Conservation (phyloP, 2,329 filamentous ascomycete genomes). For the Fusarium bactridioides region DNA sequence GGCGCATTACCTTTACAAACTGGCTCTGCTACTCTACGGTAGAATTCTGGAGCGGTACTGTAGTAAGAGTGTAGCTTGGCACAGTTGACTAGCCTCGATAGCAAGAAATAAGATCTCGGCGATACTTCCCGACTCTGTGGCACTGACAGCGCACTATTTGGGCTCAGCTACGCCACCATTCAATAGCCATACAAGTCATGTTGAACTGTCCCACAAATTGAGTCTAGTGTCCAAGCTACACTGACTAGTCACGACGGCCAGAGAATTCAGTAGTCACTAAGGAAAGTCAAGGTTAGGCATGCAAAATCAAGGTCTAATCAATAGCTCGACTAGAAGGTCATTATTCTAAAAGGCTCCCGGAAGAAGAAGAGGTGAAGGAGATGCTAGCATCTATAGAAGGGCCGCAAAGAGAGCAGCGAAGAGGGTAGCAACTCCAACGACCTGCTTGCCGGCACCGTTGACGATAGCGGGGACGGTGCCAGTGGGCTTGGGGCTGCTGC, state of each 20-base stretch:
- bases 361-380: background rate
- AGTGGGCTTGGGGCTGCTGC: background rate
- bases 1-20: background rate
- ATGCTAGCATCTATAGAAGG: conserved; percentile 17
- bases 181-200: background rate
- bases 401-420: conserved; percentile 30
- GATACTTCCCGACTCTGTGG: too few species aligned
- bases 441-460: conserved; percentile 29
- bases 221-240: background rate
- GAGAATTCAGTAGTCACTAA: background rate
- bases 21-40: background rate
- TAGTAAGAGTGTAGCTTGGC: background rate
- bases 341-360: background rate
- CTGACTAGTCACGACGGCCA: fast-evolving
- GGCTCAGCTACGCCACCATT: background rate
- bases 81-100: background rate
- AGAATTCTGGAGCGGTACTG: background rate
- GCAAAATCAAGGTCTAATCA: background rate
- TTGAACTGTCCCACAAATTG: background rate
- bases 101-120: background rate
- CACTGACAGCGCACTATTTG: fast-evolving
- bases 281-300: background rate
- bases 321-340: background rate
- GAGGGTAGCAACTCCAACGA: conserved; percentile 21
- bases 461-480: conserved; percentile 8